A percentile compares a stretch with the other conserved stretches of the same genome.
Conservation (phyloP, 2,329 filamentous ascomycete species). For the Penicillium occitanis region DNA sequence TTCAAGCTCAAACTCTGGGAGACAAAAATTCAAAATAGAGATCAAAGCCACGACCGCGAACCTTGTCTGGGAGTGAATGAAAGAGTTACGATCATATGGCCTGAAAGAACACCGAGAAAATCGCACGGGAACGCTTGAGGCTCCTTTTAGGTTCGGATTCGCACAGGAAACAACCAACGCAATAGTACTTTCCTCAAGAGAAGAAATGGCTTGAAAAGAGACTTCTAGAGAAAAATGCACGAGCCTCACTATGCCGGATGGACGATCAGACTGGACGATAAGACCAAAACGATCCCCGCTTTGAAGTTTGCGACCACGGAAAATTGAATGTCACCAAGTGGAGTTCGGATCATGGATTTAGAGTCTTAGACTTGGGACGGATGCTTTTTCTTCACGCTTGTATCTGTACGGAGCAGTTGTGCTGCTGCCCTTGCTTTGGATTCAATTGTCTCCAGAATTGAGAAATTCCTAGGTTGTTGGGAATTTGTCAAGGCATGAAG, state of each 20-base stretch:
- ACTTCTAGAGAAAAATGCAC: constrained; percentile 4
- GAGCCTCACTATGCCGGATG: constrained; percentile 2
- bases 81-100: not conserved
- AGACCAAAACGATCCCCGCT: constrained; percentile 1
- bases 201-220: not conserved
- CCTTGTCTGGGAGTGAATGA: not conserved
- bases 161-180: not conserved
- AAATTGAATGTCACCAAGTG: not conserved
- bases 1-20: not conserved
- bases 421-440: not conserved
- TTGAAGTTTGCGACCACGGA: not conserved
- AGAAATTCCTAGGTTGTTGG: not conserved
- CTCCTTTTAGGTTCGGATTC: constrained; percentile 11
- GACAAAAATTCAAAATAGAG: not conserved
- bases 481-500: not conserved
- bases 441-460: not conserved
- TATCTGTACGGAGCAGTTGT: not conserved
- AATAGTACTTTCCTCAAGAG: constrained; percentile 5
- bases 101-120: constrained; percentile 25
- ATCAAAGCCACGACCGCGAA: not conserved
- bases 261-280: constrained; percentile 8
- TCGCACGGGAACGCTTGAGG: constrained; percentile 13
- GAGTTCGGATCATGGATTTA: constrained; percentile 4
- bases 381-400: not conserved
- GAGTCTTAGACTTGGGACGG: not conserved